Conservation (phyloP, 345 rosid species). For the Nephelium lappaceum region DNA sequence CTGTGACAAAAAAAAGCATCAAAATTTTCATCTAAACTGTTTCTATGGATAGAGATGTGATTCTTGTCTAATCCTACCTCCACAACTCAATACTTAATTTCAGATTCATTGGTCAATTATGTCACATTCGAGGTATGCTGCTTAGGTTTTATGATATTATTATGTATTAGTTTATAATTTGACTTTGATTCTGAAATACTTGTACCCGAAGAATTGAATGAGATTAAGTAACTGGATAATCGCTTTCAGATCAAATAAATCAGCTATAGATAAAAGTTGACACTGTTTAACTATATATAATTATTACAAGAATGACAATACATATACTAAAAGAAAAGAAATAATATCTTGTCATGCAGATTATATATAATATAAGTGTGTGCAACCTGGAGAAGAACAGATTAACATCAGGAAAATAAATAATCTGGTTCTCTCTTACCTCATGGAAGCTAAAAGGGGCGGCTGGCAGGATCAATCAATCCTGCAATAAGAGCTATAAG, state of each 20-base stretch:
- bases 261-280: not conserved
- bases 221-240: not conserved
- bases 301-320: not conserved
- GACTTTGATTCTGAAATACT: not conserved
- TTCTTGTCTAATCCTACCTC: not conserved
- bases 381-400: not conserved
- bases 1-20: not conserved
- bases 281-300: not conserved
- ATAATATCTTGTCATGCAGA: not conserved
- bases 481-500: constrained; percentile 58
- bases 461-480: constrained; percentile 58
- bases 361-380: not conserved
- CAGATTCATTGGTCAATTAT: not conserved
- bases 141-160: not conserved
- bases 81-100: constrained; percentile 1
- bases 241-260: too few relatives aligned
- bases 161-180: not conserved
- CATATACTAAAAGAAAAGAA: not conserved
- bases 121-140: not conserved
- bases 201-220: not conserved
- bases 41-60: not conserved
- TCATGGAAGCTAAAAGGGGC: constrained; percentile 40
- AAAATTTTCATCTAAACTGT: not conserved
- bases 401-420: not conserved
- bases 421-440: constrained; percentile 13